A percentile compares a stretch with the other conserved stretches of the same genome.
These are phyloP conservation scores for Beauveria scarabaeidicola DNA, from an alignment of 2,329 filamentous ascomycete species.

Conservation along the genomic window DNA sequence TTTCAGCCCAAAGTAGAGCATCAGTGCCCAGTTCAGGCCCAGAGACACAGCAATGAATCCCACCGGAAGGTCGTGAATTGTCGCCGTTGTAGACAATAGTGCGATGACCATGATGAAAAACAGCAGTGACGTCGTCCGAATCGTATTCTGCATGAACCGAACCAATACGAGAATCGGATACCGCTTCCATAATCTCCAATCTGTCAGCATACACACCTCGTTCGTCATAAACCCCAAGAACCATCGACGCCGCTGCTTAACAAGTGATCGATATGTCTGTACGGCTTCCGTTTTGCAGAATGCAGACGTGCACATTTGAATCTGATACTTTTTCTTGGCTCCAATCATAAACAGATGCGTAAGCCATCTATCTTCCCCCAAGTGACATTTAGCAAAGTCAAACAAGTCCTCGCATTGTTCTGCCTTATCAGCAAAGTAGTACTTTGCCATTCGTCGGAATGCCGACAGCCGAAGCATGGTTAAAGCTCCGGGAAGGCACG, in stretches of 20 bases:
- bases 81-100: conserved; percentile 74
- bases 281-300: conserved; percentile 99
- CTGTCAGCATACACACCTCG: conserved; percentile 96
- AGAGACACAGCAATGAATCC: conserved; percentile 91
- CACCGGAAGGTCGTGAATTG: conserved; percentile 69
- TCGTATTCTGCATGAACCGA: conserved; percentile 92
- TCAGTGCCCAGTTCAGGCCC: conserved; percentile 87
- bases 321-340: conserved; percentile 85
- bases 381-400: conserved; percentile 89
- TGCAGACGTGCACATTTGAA: conserved; percentile 93
- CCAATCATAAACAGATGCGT: conserved; percentile 99
- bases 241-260: conserved; percentile 94
- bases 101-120: conserved; percentile 93
- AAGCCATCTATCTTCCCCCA: conserved; percentile 93
- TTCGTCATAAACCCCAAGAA: conserved; percentile 97
- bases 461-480: conserved; percentile 95
- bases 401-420: conserved; percentile 94
- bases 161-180: conserved; percentile 83
- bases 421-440: conserved; percentile 95
- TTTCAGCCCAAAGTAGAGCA: conserved; percentile 90
- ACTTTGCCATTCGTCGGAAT: conserved; percentile 93
- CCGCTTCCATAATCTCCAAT: conserved; percentile 80
- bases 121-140: conserved; percentile 83
- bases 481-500: conserved; percentile 87
- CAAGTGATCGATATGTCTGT: conserved; percentile 72